These are phyloP conservation scores for Pythium dissimile DNA, from an alignment of 352 stramenopile genomes.

Conservation along the genomic window DNA sequence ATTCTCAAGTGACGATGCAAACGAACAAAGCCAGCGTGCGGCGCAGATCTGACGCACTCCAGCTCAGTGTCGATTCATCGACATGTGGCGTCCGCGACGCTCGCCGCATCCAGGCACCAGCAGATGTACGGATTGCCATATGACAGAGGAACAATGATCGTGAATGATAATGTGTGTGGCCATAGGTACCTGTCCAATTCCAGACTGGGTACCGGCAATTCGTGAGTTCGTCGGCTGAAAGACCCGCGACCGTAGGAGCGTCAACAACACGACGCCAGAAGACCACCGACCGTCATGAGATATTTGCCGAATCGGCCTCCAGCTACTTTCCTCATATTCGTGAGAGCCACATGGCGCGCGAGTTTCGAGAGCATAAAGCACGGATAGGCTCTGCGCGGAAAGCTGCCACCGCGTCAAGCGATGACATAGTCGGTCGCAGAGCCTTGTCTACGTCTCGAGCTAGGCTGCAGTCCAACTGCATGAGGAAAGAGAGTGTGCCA, in stretches of 20 bases:
- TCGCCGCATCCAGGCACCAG: conserved; percentile 33
- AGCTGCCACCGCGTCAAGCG: not conserved
- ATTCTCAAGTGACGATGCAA: not conserved
- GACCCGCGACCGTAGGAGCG: conserved; percentile 31
- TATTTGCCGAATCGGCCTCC: conserved; percentile 25
- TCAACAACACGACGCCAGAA: conserved; percentile 10
- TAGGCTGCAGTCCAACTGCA: not conserved
- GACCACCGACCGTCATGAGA: conserved; percentile 24
- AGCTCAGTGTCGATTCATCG: conserved; percentile 1
- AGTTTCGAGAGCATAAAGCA: conserved; percentile 36
- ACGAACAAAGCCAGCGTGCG: not conserved
- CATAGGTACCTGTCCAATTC: not conserved
- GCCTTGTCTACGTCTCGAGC: not conserved
- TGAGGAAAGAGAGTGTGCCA: not conserved
- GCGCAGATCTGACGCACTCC: not conserved
- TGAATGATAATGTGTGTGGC: not conserved
- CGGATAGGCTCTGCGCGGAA: not conserved
- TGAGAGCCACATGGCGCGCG: conserved; percentile 35
- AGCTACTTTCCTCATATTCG: conserved; percentile 58
- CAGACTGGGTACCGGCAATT: not conserved
- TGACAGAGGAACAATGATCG: not conserved
- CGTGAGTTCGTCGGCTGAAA: conserved; percentile 4
- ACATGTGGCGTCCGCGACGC: conserved; percentile 19
- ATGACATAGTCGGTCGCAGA: not conserved
- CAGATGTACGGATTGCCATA: conserved; percentile 20